Percentiles rank a stretch among this genome's conserved stretches.
Conservation (phyloP, 495 filamentous ascomycete species). For the Aspergillus nidulans region DNA sequence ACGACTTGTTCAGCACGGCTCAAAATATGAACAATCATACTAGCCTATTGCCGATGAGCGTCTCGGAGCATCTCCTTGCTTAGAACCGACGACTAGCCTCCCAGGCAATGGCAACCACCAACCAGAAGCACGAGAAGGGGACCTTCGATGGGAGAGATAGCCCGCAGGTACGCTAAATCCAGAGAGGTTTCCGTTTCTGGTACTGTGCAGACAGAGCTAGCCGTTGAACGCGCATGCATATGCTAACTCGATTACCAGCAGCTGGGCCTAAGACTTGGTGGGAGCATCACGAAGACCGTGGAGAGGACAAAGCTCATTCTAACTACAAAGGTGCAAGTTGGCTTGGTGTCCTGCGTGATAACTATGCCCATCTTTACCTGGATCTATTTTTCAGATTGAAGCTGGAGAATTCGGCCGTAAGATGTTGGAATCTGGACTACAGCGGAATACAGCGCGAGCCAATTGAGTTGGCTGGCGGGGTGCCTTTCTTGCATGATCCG, state of each 20-base stretch:
- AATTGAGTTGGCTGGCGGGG: not conserved
- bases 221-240: not conserved
- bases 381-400: not conserved
- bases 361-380: not conserved
- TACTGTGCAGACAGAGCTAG: not conserved
- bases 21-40: too few species aligned
- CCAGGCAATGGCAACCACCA: not conserved
- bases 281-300: not conserved
- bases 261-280: not conserved
- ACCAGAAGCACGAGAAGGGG: not conserved
- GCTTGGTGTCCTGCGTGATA: not conserved
- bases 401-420: not conserved
- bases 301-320: not conserved
- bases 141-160: not conserved
- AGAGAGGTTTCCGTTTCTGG: not conserved
- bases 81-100: not conserved
- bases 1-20: too few species aligned
- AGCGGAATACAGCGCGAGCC: not conserved
- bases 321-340: not conserved
- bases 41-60: too few species aligned
- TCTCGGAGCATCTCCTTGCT: too few species aligned
- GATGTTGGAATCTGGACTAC: not conserved
- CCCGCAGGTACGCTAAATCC: not conserved
- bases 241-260: not conserved
- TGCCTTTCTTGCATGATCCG: not conserved